Conservation (phyloP, 257 asterid genomes). For the Salvia miltiorrhiza region DNA sequence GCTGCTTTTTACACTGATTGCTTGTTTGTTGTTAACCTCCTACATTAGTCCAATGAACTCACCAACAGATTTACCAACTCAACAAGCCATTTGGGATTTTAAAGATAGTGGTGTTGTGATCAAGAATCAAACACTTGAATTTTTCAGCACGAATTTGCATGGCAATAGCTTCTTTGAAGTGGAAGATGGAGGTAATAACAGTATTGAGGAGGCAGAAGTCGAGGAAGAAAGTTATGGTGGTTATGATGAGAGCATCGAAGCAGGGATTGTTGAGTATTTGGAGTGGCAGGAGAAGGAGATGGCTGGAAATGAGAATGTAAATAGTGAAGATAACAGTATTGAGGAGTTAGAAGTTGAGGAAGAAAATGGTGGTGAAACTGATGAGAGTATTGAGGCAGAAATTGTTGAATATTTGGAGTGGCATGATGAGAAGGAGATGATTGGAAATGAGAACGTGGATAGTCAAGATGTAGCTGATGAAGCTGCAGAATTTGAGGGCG, state of each 20-base stretch:
- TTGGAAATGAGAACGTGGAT: slow-evolving; percentile 4
- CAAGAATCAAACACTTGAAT: slow-evolving; percentile 35
- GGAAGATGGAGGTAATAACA: slow-evolving; percentile 18
- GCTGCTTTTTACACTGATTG: slow-evolving; percentile 35
- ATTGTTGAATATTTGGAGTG: slow-evolving; percentile 14
- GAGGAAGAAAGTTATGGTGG: slow-evolving; percentile 13
- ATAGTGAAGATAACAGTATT: not conserved
- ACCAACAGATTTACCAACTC: slow-evolving; percentile 25
- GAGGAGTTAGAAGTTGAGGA: slow-evolving; percentile 2
- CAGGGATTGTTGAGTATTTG: slow-evolving; percentile 17
- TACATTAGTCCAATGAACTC: slow-evolving; percentile 40
- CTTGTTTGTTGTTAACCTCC: slow-evolving; percentile 34
- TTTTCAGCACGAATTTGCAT: slow-evolving; percentile 17
- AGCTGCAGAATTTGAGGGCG: slow-evolving; percentile 6
- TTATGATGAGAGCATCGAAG: slow-evolving; percentile 16
- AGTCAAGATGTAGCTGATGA: slow-evolving; percentile 6
- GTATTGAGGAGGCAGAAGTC: not conserved
- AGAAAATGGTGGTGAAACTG: slow-evolving; percentile 8
- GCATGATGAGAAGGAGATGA: not conserved
- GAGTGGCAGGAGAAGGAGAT: no score
- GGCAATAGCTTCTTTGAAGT: slow-evolving; percentile 18
- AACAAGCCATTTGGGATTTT: slow-evolving; percentile 24
- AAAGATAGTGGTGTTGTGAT: slow-evolving; percentile 27
- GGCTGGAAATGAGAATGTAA: not conserved
- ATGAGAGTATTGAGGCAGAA: slow-evolving; percentile 22